Base-by-base conservation (phyloP, 345 rosid genomes). In the Gossypium arboreum region DNA sequence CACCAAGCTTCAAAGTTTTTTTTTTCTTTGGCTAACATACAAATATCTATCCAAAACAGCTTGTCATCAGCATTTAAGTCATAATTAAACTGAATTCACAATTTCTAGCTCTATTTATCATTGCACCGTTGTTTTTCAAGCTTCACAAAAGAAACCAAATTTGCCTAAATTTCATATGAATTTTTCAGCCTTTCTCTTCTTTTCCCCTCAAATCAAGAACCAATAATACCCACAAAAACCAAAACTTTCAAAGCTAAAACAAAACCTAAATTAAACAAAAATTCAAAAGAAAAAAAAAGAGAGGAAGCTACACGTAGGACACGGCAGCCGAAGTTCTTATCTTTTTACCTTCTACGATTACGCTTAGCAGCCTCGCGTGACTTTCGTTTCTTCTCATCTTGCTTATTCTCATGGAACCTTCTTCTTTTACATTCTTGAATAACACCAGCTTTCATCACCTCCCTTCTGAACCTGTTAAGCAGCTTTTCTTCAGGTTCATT, bases 321-420 rank as follows among this genome's bases (percentile, higher is more conserved):
- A 24, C 2, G 15, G 44, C 16, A 24, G 2, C n/a, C 41, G 24
- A 13, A 45, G 10, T 55, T 59, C 66, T 5, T 58, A 18, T 61
- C 27, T 75, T 55, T 89, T 91, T 84, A 78, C 97, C 94, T 90
- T 86, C 78, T 83, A 47, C 84, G 82, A 67, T 88, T 90, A 55
- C 97, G 92, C 92, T 84, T 93, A 66, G 97, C 94, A 41, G 93
- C 98, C 62, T 93, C 94, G n/a, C 93, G 92, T 22, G 82, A 4
- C 86, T 84, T 93, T 0, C 98, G 80, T 77, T 90, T 91, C 91
- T 84, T 87, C 91, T 88, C 89, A 2, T 93, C 98, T 62, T 88
- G 92, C 44, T 79, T 81, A 75, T 86, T 90, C 91, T 93, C 98
- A 56, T 74, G 79, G 87, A 71, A 88, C 76, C 85, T 86, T 81